Conservation (phyloP, 1,284 basidiomycete species). For the Phaffia rhodozyma region DNA sequence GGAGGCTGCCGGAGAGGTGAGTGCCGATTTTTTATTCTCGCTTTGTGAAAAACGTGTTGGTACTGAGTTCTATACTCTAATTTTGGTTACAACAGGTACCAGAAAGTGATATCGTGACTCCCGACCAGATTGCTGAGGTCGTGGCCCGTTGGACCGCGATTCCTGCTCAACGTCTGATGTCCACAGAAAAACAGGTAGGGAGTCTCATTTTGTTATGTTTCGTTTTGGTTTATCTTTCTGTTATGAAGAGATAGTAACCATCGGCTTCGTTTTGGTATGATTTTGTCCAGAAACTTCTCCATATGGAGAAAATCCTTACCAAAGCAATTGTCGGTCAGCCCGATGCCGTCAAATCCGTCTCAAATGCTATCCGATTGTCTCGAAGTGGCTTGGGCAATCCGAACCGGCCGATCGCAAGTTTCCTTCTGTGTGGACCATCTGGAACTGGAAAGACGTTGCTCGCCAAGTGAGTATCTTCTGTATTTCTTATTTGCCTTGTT, state of each 20-base stretch:
- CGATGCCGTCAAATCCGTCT: slow-evolving; percentile 45
- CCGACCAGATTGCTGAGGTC: slow-evolving; percentile 43
- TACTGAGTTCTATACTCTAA: not conserved
- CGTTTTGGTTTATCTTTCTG: not conserved
- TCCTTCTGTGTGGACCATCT: slow-evolving; percentile 41
- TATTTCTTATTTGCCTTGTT: not conserved
- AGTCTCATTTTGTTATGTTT: slow-evolving; percentile 26
- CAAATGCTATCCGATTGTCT: slow-evolving; percentile 45
- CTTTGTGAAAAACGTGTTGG: slow-evolving; percentile 22
- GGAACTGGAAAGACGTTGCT: slow-evolving; percentile 47
- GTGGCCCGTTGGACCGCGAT: slow-evolving; percentile 43
- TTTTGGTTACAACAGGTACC: not conserved
- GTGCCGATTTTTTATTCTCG: too few species aligned
- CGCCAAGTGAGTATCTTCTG: slow-evolving; percentile 30
- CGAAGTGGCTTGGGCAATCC: slow-evolving; percentile 45
- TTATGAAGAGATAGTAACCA: slow-evolving; percentile 8
- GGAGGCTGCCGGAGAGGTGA: slow-evolving; percentile 30
- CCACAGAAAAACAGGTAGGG: slow-evolving; percentile 26
- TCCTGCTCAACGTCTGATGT: slow-evolving; percentile 29
- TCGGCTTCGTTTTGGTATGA: slow-evolving; percentile 18
- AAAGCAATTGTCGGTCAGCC: slow-evolving; percentile 45
- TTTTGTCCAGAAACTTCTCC: slow-evolving; percentile 36
- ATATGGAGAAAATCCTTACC: slow-evolving; percentile 39
- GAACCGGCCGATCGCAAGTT: slow-evolving; percentile 43
- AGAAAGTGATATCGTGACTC: slow-evolving; percentile 33